These are phyloP conservation scores for Daldinia sp. DNA, from an alignment of 2,329 filamentous ascomycete species.

Conservation along the genomic window DNA sequence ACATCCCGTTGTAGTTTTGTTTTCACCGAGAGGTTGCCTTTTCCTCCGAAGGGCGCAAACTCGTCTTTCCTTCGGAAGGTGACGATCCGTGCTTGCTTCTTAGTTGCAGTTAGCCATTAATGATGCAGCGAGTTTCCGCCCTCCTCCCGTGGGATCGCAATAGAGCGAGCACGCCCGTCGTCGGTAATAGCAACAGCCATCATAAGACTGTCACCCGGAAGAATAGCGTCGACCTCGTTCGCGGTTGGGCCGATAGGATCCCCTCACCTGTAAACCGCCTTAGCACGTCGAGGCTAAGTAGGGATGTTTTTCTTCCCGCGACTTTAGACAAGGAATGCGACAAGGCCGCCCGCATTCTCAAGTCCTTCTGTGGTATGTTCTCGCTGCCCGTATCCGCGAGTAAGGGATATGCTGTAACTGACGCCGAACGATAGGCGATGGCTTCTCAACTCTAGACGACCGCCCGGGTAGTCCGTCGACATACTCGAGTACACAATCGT, in stretches of 20 bases:
- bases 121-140: slow-evolving; percentile 56
- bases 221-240: slow-evolving; percentile 50
- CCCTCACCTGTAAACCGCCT: slow-evolving; percentile 72
- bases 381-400: slow-evolving; percentile 13
- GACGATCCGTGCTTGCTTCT: slow-evolving; percentile 29
- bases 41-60: slow-evolving; percentile 23
- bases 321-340: slow-evolving; percentile 88
- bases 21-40: slow-evolving; percentile 9
- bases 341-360: slow-evolving; percentile 87
- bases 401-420: slow-evolving; percentile 24
- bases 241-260: slow-evolving; percentile 56
- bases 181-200: slow-evolving; percentile 49
- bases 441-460: slow-evolving; percentile 60
- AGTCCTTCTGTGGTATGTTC: slow-evolving; percentile 84
- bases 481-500: slow-evolving; percentile 55
- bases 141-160: slow-evolving; percentile 53
- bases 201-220: slow-evolving; percentile 50
- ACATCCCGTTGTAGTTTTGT: slow-evolving; percentile 22
- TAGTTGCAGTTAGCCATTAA: slow-evolving; percentile 41
- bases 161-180: slow-evolving; percentile 44
- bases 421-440: slow-evolving; percentile 55
- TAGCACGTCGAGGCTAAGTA: slow-evolving; percentile 70
- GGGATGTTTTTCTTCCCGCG: slow-evolving; percentile 85
- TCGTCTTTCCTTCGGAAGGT: slow-evolving; percentile 22
- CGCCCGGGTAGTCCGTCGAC: slow-evolving; percentile 46